These are phyloP conservation scores for Sugiyamaella novakii DNA, from an alignment of 1,139 yeast genomes.

Conservation along the genomic window DNA sequence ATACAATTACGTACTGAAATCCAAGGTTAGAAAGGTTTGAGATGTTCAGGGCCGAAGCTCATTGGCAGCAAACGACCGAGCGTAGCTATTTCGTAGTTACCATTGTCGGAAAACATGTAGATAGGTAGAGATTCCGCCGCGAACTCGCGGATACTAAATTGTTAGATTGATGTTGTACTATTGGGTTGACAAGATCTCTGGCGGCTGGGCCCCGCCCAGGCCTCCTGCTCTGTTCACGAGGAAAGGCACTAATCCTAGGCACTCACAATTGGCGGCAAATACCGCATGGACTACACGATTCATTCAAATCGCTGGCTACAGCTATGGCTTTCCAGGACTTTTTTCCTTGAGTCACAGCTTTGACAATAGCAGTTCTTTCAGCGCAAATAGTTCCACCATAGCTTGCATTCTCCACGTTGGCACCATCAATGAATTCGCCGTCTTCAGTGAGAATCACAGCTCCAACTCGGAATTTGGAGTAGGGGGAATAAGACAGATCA, in stretches of 20 bases:
- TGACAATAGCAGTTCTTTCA: constrained; percentile 75
- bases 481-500: constrained; percentile 69
- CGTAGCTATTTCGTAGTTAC: constrained; percentile 44
- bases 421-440: constrained; percentile 63
- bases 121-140: constrained; percentile 41
- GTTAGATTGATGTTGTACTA: neutral
- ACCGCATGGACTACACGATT: constrained; percentile 85
- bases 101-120: constrained; percentile 36
- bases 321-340: constrained; percentile 62
- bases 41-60: constrained; percentile 84
- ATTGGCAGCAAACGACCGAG: constrained; percentile 70
- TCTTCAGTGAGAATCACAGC: constrained; percentile 62
- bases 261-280: constrained; percentile 77
- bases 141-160: constrained; percentile 64
- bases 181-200: constrained; percentile 2
- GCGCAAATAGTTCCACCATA: constrained; percentile 92
- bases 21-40: constrained; percentile 35
- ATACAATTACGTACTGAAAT: constrained; percentile 34
- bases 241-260: neutral
- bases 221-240: no score
- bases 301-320: constrained; percentile 62
- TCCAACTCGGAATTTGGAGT: constrained; percentile 87
- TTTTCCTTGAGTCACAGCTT: constrained; percentile 61
- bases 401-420: constrained; percentile 91
- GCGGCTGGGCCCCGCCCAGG: constrained; percentile 12